Base-by-base conservation (phyloP, 805 yeast species). In the Torulaspora indica region DNA sequence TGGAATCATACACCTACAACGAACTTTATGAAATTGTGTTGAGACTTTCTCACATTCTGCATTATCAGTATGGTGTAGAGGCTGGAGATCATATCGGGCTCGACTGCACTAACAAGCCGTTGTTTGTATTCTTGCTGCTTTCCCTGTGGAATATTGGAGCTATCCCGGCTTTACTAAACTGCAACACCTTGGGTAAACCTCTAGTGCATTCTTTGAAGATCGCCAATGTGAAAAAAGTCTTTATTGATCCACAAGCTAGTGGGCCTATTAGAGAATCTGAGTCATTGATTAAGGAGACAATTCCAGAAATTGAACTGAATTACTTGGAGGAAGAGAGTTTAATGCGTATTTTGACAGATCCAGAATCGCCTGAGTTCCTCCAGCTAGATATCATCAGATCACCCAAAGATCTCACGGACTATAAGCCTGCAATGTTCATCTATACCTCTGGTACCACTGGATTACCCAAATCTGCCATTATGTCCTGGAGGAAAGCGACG, bases 361-460 rank as follows among this genome's bases (percentile, higher is more conserved):
- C 68, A 36, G 47, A 68, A 22, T 57, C 75, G 27, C 77, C 78
- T 13, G 62, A 67, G 58, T 72, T 77, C 58, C 66, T 90, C 58
- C 78, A 82, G 45, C 66, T 71, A 0, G 80, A 81, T 53, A 53
- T 65, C 7, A 65, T 77, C 8, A 76, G 95, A 64, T 76, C 85
- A 52, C 76, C 78, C 7, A 35, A 40, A 5, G 65, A 66, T 7
- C 79, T 79, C 40, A 64, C 71, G 9, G 83, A 82, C 59, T 76
- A 71, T 52, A 76, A 78, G 43, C 76, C 91, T 3, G 81, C 85
- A 15, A 75, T 82, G 52, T 73, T 86, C 52, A 86, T 90, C 40
- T 90, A 82, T 64, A 90, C 98, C 0, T 85, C 95, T 0, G 98
- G 98, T 31, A 91, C 97, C 5, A 87, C 97, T 0, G 97, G 97